Evolutionary conservation across 192 early-diverging fungal genomes (phyloP), one percentile per base, ranked within the genome.

Genomic region (Chytriomyces sp.): DNA sequence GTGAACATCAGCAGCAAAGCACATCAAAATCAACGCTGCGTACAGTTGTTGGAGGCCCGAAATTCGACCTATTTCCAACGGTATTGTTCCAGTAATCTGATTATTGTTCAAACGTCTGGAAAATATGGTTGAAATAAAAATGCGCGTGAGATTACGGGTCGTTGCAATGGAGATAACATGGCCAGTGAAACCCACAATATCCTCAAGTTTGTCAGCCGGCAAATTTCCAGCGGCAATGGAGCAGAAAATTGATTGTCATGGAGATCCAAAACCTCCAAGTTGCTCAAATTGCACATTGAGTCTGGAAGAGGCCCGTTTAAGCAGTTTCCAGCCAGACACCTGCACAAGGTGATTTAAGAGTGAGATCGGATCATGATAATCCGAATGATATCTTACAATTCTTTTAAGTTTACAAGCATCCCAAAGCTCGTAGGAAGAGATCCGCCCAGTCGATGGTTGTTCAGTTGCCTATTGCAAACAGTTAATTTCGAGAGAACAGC

Each of bases 191-290:
- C n/a, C 11, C 16, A 64, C 69, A 71, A 35, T 10, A 71, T 60
- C 18, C 10, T 59, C 50, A 71, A 44, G 11, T 71, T 71, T 23
- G n/a, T 20, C 69, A 71, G 59, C 8, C 50, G 18, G 59, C 49
- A 71, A 71, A 71, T 43, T n/a, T n/a, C 50, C 9, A 50, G n/a
- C 50, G 69, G 69, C 6, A 71, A 43, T 6, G 69, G 69, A 4
- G 69, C 69, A 24, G 50, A 59, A n/a, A 71, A 24, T 59, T 71
- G 50, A 59, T 71, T 71, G 50, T 71, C 69, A 59, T 71, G 69
- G 9, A 71, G 28, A 43, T 71, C 69, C 9, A 71, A 20, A 26
- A 71, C 50, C 24, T 71, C 69, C 23, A 71, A 44, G 11, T 35
- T 35, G 16, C 18, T 50, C 18, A 71, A 44, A 10, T 26, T 23